Evolutionary conservation across 495 filamentous ascomycete species (phyloP).

Genomic region (Chaetomium cochliodes): DNA sequence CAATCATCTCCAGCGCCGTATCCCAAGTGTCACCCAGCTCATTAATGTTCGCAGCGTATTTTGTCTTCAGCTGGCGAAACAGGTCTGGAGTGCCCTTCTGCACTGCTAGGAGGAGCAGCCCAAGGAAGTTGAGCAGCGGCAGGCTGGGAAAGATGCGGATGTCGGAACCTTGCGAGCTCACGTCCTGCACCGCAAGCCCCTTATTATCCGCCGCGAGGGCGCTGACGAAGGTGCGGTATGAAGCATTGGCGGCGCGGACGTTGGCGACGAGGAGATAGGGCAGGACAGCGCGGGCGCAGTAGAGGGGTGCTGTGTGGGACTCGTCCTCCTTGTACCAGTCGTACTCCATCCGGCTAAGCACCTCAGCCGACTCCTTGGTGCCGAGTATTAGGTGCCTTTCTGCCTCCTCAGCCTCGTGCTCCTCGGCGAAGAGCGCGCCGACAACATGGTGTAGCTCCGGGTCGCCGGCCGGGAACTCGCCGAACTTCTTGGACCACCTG

Average conservation of each 20-base stretch:
- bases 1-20: constrained; percentile 79
- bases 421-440: constrained; percentile 83
- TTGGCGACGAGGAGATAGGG: constrained; percentile 91
- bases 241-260: constrained; percentile 79
- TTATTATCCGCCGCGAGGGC: constrained; percentile 65
- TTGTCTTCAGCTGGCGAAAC: constrained; percentile 76
- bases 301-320: constrained; percentile 82
- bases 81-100: constrained; percentile 76
- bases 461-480: constrained; percentile 87
- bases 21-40: constrained; percentile 73
- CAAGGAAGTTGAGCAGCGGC: constrained; percentile 90
- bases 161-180: constrained; percentile 72
- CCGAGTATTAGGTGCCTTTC: constrained; percentile 88
- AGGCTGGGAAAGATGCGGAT: constrained; percentile 80
- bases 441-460: constrained; percentile 94
- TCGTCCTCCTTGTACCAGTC: constrained; percentile 90
- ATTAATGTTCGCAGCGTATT: constrained; percentile 73
- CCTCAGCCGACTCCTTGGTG: constrained; percentile 81
- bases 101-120: constrained; percentile 74
- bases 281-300: constrained; percentile 84
- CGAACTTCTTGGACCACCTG: constrained; percentile 81
- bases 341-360: constrained; percentile 79
- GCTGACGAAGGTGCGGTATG: constrained; percentile 75
- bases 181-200: constrained; percentile 71
- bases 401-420: constrained; percentile 86